Percentiles rank a stretch among this genome's conserved stretches.
Conservation (phyloP, 1,139 yeast genomes). For the Yueomyces sp. region DNA sequence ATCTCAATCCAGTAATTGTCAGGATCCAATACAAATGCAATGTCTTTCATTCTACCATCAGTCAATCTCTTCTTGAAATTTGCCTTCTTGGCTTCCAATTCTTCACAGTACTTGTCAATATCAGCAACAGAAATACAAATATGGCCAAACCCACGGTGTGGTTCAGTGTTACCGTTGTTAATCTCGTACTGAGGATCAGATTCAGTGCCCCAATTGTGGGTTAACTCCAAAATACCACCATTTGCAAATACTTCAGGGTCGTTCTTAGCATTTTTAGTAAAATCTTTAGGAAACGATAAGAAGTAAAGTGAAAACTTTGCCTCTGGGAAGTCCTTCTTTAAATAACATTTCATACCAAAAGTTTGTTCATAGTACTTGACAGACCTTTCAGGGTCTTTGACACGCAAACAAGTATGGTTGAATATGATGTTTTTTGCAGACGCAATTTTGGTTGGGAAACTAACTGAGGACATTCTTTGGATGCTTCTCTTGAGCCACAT, state of each 20-base stretch:
- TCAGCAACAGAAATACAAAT: slow-evolving; percentile 80
- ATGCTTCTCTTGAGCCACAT: too few species aligned
- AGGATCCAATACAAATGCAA: slow-evolving; percentile 91
- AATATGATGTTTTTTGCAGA: slow-evolving; percentile 22
- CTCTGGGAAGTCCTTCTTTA: slow-evolving; percentile 40
- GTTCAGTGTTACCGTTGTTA: slow-evolving; percentile 74
- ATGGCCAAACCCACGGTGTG: slow-evolving; percentile 89
- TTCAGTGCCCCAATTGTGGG: slow-evolving; percentile 71
- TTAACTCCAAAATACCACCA: slow-evolving; percentile 72
- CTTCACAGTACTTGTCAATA: slow-evolving; percentile 47
- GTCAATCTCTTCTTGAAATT: slow-evolving; percentile 66
- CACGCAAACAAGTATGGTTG: slow-evolving; percentile 67
- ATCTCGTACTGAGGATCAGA: slow-evolving; percentile 42
- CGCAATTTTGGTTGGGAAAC: slow-evolving; percentile 11
- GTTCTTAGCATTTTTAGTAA: slow-evolving; percentile 36
- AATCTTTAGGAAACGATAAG: slow-evolving; percentile 42
- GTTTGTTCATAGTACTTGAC: slow-evolving; percentile 60
- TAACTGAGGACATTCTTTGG: not conserved
- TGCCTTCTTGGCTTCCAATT: slow-evolving; percentile 47
- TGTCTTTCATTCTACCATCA: slow-evolving; percentile 86
- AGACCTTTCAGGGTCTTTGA: slow-evolving; percentile 69
- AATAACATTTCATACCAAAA: slow-evolving; percentile 61
- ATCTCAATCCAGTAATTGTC: slow-evolving; percentile 96
- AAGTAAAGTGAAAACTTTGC: slow-evolving; percentile 55
- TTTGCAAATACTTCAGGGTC: slow-evolving; percentile 30